phyloP scores from a whole-genome alignment of 2,329 filamentous ascomycete species.

The Aspergillus sclerotialis region DNA sequence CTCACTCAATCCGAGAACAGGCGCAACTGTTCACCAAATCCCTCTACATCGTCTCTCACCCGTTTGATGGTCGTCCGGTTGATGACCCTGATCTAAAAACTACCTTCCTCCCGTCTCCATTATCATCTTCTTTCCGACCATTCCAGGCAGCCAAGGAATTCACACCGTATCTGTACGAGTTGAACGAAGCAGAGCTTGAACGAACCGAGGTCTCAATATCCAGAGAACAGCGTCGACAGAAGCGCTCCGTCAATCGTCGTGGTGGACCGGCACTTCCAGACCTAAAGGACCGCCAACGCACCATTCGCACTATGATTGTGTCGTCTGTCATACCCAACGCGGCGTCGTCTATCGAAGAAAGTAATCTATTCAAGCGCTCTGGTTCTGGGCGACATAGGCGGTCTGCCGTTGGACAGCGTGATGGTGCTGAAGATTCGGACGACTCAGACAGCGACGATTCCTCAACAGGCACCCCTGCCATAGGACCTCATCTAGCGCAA shows the following conservation, averaged over 20 bases:
- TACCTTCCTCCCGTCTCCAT: conserved; percentile 77
- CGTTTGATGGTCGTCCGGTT: conserved; percentile 87
- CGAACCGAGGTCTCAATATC: conserved; percentile 88
- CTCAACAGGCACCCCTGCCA: conserved; percentile 73
- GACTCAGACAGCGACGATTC: conserved; percentile 91
- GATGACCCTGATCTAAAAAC: conserved; percentile 85
- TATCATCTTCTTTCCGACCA: conserved; percentile 77
- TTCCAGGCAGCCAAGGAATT: conserved; percentile 92
- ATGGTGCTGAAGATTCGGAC: conserved; percentile 68
- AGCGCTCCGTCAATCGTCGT: conserved; percentile 86
- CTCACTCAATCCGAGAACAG: conserved; percentile 95
- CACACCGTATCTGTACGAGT: conserved; percentile 86
- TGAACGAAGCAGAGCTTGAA: conserved; percentile 84
- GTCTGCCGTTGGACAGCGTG: conserved; percentile 48
- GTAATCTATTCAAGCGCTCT: conserved; percentile 75
- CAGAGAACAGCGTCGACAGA: conserved; percentile 87
- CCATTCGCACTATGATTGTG: conserved; percentile 84
- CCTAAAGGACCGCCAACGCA: conserved; percentile 87
- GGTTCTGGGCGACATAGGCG: conserved; percentile 57
- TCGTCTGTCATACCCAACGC: conserved; percentile 89
- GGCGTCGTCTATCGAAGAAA: conserved; percentile 71
- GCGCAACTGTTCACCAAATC: conserved; percentile 89
- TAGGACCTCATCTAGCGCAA: conserved; percentile 56
- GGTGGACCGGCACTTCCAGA: conserved; percentile 93
- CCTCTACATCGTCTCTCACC: conserved; percentile 85